These are phyloP conservation scores for Sclerotinia sclerotiorum DNA, from an alignment of 2,329 filamentous ascomycete genomes.

Conservation along the genomic window DNA sequence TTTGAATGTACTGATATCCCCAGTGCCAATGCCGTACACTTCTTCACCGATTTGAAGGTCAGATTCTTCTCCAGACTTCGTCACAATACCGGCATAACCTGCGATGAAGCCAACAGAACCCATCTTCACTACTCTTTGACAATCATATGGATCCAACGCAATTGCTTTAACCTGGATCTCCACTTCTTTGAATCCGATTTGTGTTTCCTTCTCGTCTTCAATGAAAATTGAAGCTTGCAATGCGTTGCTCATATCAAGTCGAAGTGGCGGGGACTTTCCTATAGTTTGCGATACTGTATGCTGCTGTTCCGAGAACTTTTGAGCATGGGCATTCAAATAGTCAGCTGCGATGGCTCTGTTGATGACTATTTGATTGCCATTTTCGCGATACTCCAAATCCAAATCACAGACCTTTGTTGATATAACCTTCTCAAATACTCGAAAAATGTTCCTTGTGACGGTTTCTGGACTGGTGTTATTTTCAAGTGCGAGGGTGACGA, in stretches of 20 bases:
- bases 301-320: neutral
- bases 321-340: neutral
- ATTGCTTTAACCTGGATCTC: neutral
- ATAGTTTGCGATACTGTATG: neutral
- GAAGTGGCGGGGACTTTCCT: neutral
- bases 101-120: neutral
- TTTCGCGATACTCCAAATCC: neutral
- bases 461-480: too few relatives aligned
- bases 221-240: neutral
- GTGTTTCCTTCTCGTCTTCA: neutral
- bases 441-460: neutral
- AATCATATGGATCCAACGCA: neutral
- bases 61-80: neutral
- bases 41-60: neutral
- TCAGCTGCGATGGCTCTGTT: neutral
- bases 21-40: neutral
- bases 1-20: neutral
- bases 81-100: neutral
- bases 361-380: slow-evolving; percentile 11
- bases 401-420: slow-evolving; percentile 24
- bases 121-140: neutral
- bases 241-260: neutral
- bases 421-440: neutral
- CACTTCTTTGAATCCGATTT: neutral
- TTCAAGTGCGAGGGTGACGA: neutral